A percentile compares a stretch with the other conserved stretches of the same genome.
Evolutionary conservation across 257 asterid species (phyloP).

Genomic region (Hygrophila difformis): DNA sequence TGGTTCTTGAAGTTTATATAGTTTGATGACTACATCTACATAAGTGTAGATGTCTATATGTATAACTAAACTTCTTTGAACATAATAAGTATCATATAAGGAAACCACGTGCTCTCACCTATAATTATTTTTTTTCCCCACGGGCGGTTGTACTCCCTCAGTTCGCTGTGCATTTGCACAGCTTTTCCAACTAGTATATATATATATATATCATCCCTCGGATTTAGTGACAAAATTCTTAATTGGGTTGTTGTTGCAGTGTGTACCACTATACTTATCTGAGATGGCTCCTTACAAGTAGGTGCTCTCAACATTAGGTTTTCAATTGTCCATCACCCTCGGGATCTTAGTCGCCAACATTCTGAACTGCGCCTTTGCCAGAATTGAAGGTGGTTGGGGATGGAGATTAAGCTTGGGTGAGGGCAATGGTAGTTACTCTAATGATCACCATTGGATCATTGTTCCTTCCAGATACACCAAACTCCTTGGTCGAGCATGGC

Average conservation of each 20-base stretch:
- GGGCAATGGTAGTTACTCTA: conserved; percentile 73
- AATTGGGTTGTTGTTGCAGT: conserved; percentile 27
- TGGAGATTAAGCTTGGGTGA: conserved; percentile 78
- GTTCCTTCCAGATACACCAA: conserved; percentile 80
- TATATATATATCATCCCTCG: not conserved
- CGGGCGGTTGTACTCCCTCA: too few species aligned
- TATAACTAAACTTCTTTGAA: too few species aligned
- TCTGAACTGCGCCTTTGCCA: conserved; percentile 43
- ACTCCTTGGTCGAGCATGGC: conserved; percentile 77
- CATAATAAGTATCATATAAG: too few species aligned
- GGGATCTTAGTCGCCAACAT: conserved; percentile 57
- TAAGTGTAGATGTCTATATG: too few species aligned
- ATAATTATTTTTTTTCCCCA: too few species aligned
- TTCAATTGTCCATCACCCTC: conserved; percentile 49
- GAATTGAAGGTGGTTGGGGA: conserved; percentile 55
- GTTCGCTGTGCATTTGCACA: too few species aligned
- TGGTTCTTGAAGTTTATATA: too few species aligned
- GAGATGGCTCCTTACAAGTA: conserved; percentile 67
- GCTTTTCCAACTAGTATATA: too few species aligned
- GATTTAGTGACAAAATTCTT: not conserved
- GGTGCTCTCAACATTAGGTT: conserved; percentile 68
- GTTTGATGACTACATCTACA: too few species aligned
- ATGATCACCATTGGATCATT: conserved; percentile 67
- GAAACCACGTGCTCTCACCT: too few species aligned
- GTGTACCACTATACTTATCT: conserved; percentile 58